Evolutionary conservation across 164 flowering plant species (phyloP).

Genomic region (Kingdonia uniflora): DNA sequence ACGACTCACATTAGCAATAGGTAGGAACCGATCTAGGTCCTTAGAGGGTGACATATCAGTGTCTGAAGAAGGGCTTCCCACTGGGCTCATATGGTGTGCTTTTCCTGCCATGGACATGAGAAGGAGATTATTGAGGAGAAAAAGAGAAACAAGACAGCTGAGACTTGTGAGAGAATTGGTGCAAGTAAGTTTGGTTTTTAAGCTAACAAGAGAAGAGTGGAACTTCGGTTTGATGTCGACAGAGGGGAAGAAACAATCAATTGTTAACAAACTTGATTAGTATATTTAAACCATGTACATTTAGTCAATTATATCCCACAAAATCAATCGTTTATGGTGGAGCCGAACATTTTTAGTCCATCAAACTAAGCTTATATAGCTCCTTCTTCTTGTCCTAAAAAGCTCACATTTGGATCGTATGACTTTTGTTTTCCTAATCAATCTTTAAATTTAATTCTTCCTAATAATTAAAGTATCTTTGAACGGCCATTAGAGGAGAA

Average conservation of each 20-base stretch:
- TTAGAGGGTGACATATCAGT: not conserved
- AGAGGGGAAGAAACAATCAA: slow-evolving; percentile 7
- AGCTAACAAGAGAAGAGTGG: not conserved
- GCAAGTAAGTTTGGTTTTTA: slow-evolving; percentile 2
- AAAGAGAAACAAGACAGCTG: not conserved
- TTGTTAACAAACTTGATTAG: not conserved
- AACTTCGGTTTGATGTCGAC: slow-evolving; percentile 25
- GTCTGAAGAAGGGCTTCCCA: slow-evolving; percentile 3
- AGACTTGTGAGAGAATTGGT: not conserved
- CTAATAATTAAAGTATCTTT: too few relatives aligned
- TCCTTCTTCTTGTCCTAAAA: too few relatives aligned
- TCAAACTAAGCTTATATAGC: too few relatives aligned
- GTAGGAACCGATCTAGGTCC: slow-evolving; percentile 42
- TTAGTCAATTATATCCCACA: too few relatives aligned
- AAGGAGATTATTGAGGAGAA: too few relatives aligned
- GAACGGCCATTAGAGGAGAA: too few relatives aligned
- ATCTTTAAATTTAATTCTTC: too few relatives aligned
- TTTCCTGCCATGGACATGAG: too few relatives aligned
- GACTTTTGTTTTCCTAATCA: too few relatives aligned
- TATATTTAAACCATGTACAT: not conserved
- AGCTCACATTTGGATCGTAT: too few relatives aligned
- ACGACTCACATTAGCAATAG: slow-evolving; percentile 46
- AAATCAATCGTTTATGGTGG: too few relatives aligned
- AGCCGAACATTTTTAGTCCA: too few relatives aligned
- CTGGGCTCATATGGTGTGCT: slow-evolving; percentile 4